Percentiles rank a stretch among this genome's conserved stretches.
phyloP scores from a whole-genome alignment of 805 yeast species.

The Yarrowia sp. region DNA sequence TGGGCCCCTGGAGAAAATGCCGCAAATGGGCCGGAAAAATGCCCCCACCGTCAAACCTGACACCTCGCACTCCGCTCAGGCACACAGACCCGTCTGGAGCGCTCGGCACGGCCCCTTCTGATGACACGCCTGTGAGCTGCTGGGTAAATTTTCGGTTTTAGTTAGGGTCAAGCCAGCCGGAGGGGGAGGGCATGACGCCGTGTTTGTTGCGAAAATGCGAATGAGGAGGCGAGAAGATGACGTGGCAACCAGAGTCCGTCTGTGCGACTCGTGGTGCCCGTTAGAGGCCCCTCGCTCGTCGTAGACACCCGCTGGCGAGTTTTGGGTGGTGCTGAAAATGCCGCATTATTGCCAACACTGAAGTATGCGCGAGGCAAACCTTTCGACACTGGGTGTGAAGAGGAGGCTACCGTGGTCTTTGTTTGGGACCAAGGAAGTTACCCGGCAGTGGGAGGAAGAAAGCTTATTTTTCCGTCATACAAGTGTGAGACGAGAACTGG shows the following conservation, averaged over 20 bases:
- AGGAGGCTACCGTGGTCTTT: conserved; percentile 30
- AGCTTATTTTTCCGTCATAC: no score
- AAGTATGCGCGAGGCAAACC: conserved; percentile 38
- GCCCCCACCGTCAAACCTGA: not conserved
- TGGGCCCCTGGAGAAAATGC: not conserved
- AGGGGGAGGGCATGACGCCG: conserved; percentile 27
- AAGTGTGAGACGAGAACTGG: no score
- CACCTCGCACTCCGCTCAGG: not conserved
- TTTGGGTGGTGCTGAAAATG: conserved; percentile 20
- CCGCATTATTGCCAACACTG: conserved; percentile 38
- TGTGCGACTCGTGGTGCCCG: no score
- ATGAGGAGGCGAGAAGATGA: no score
- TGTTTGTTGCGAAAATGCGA: not conserved
- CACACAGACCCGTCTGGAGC: not conserved
- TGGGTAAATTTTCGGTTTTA: conserved; percentile 37
- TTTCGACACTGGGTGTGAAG: conserved; percentile 29
- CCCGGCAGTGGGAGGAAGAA: not conserved
- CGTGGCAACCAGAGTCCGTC: no score
- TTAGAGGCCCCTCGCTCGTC: no score
- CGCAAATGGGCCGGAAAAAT: not conserved
- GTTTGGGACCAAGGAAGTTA: conserved; percentile 32
- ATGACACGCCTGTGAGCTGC: conserved; percentile 39
- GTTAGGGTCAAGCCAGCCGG: conserved; percentile 38
- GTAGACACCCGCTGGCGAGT: no score
- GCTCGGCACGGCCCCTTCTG: conserved; percentile 28